Evolutionary conservation across 1,139 yeast species (phyloP), one percentile per base, ranked within the genome.

Genomic region (Pneumocystis murina): DNA sequence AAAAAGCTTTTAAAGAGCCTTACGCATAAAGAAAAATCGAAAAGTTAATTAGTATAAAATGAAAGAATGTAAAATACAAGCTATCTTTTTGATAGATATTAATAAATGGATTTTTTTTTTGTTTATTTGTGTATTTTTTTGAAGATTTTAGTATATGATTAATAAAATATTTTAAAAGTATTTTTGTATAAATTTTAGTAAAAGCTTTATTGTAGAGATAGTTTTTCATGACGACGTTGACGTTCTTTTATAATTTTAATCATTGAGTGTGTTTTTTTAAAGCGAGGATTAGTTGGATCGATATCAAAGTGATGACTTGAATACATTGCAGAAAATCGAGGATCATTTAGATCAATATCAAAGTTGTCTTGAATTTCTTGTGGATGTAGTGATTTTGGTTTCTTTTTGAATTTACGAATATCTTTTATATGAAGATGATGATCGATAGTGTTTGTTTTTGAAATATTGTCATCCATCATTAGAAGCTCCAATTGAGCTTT

Each of bases 301-400:
- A 92, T 89, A 10, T 97, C 96, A 75, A 84, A 94, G 65, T 87
- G 95, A 68, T 88, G 96, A 68, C 84, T 84, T 70, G 90, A 95
- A 72, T 87, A 91, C 68, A 92, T 80, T 70, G 89, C 96, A 59
- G 81, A 80, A 78, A 94, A 94, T 76, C 99, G 86, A 36, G 87
- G 85, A 78, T 94, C 99, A 66, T 81, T 79, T 71, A 89, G 85
- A 66, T 84, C 83, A 68, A 87, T 88, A 62, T 81, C 80, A 38
- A 78, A 76, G 61, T 75, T 76, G 12, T 73, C 75, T 58, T 71
- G 75, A 66, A 63, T 24, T 16, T 65, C 67, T 38, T 66, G 67
- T 16, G 61, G 38, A 28, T 80, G 83, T n/a, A 74, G 72, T 28
- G 72, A 74, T 12, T 88, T 80, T 62, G 85, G 80, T 71, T 87